A percentile compares a stretch with the other conserved stretches of the same genome.
phyloP scores from a whole-genome alignment of 176 grass and related monocot genomes.

The Poa annua region DNA sequence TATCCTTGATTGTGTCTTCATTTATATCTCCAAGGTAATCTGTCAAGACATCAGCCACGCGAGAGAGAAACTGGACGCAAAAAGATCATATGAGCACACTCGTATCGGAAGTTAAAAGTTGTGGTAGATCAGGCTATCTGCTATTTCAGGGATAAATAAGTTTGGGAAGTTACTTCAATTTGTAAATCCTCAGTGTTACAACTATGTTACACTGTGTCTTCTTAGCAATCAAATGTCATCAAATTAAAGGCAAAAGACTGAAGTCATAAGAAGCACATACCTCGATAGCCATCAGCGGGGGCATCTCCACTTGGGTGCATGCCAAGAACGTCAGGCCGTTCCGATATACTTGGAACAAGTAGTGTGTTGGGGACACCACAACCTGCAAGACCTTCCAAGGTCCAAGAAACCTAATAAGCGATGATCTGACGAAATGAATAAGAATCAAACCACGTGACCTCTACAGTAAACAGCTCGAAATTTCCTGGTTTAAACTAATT shows the following conservation, averaged over 20 bases:
- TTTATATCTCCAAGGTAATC: constrained; percentile 85
- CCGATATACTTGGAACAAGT: constrained; percentile 79
- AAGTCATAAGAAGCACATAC: constrained; percentile 34
- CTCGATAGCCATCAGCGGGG: constrained; percentile 84
- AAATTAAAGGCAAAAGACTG: neutral
- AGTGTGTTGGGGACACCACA: constrained; percentile 86
- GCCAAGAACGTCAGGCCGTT: constrained; percentile 76
- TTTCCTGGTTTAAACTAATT: neutral
- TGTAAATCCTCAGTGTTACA: neutral
- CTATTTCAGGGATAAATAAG: constrained; percentile 12
- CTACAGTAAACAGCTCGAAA: constrained; percentile 16
- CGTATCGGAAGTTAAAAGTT: neutral
- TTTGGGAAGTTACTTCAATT: constrained; percentile 4
- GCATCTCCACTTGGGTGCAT: constrained; percentile 88
- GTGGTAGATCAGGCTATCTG: neutral
- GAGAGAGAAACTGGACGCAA: constrained; percentile 73
- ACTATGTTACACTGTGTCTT: neutral
- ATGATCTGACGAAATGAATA: neutral
- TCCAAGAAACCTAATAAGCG: constrained; percentile 14
- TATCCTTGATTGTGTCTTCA: constrained; percentile 93
- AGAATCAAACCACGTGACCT: neutral
- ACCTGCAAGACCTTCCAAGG: constrained; percentile 66
- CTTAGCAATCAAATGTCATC: neutral
- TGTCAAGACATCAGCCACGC: constrained; percentile 78
- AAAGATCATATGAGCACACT: constrained; percentile 27